Base-by-base conservation (phyloP, 2,329 filamentous ascomycete species). In the Ceratocystis papillata region DNA sequence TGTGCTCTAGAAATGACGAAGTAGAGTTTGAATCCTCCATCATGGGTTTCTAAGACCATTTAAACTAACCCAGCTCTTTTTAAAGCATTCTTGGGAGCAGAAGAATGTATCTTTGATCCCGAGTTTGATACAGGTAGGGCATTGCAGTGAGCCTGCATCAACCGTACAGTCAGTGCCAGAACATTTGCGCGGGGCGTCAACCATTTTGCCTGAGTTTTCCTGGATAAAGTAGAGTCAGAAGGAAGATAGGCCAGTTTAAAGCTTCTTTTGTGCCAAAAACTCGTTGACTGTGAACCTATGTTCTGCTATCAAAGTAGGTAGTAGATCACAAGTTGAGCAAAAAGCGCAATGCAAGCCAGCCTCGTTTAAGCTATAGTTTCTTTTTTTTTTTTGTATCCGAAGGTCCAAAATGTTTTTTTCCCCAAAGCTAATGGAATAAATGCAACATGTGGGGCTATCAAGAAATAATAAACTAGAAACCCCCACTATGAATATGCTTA, bases 1-100 rank as follows among this genome's bases (percentile, higher is more conserved):
- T 41, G 37, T 15, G 37, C 37, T 41, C 37, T 41, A 41, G 37
- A 41, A 15, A 41, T 41, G 10, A 4, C 37, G 12, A 41, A 41
- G 37, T 15, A 15, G 10, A 12, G 37, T 41, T 41, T 41, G 37
- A 41, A 41, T 12, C 37, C 22, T 53, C 3, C 4, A 48, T 48
- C 15, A 15, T 53, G 12, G 48, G 15, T 41, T 61, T 61, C 30
- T 8, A 37, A 33, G 62, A 20, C 22, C 17, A 22, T 65, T 45
- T 48, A 37, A 71, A 71, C 84, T 72, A 85, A 97, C 94, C 94
- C 94, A 99, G 80, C 91, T 99, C 76, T 86, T 87, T 82, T 96
- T 97, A 79, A 99, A 99, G 80, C 94, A 99, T 72, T 97, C 94
- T 76, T 99, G 94, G 33, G 91, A 91, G 80, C 94, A 99, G 79